phyloP scores from a whole-genome alignment of 495 filamentous ascomycete species.

The Penicillium silybi region DNA sequence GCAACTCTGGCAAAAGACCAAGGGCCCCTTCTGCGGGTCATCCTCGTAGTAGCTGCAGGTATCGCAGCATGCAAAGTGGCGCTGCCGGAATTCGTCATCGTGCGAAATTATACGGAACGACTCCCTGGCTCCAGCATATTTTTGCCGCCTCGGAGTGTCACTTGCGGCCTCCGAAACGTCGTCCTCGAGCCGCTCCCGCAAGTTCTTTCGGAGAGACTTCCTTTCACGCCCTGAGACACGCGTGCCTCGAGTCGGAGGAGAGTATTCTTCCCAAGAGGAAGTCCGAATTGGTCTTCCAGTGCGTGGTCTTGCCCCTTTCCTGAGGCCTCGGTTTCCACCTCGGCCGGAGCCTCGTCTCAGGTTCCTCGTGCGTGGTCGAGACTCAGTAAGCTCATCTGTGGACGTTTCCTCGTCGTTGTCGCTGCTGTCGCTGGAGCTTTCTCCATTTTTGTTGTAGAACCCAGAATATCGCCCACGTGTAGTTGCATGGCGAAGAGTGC shows the following conservation, averaged over 20 bases:
- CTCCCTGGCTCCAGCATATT: constrained; percentile 60
- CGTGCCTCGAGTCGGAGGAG: constrained; percentile 4
- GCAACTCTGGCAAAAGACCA: constrained; percentile 91
- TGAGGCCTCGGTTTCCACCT: neutral
- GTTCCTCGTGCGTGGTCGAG: neutral
- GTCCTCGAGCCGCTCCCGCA: constrained; percentile 64
- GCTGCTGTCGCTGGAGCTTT: neutral
- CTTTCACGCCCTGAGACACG: constrained; percentile 29
- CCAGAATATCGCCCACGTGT: neutral
- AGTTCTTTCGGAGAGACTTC: constrained; percentile 41
- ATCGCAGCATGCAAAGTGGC: constrained; percentile 69
- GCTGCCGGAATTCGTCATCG: constrained; percentile 57
- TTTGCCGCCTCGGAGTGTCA: constrained; percentile 46
- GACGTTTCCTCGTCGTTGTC: neutral
- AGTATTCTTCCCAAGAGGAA: constrained; percentile 16
- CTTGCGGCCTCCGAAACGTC: constrained; percentile 59
- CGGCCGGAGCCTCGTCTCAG: neutral
- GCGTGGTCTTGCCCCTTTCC: neutral
- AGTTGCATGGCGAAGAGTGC: neutral
- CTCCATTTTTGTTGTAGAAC: constrained; percentile 1
- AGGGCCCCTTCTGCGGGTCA: constrained; percentile 51
- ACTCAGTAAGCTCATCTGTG: constrained; percentile 3
- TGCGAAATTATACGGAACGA: constrained; percentile 53
- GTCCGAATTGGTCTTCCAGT: neutral
- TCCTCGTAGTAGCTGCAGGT: constrained; percentile 57